Base-by-base conservation (phyloP, 208 protist species). In the Leishmania lainsoni region DNA sequence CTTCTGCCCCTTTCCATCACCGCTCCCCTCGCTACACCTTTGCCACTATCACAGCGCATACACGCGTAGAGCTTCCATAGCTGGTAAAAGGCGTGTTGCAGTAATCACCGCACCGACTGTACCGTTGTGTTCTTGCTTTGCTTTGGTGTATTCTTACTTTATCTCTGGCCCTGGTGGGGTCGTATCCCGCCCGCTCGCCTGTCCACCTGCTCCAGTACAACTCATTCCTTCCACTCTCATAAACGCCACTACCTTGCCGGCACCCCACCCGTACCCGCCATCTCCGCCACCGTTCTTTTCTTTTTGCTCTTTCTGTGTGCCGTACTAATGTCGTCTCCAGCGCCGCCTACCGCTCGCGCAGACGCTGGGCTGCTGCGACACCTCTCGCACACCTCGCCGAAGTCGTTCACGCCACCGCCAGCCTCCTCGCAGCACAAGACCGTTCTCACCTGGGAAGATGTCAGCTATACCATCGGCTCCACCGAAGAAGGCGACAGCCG, bases 391-490 rank as follows among this genome's bases (percentile, higher is more conserved):
- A 10, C 79, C 5, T 26, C 65, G 54, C 58, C 29, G 56, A 29
- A 39, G 29, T 39, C 29, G 29, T 68, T 29, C 9, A 12, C 59
- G 8, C 68, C 66, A 29, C 54, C 79, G 1, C 51, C 61, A 32
- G 54, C 58, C n/a, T 79, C 78, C 22, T 6, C 76, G 12, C 70
- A 69, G 32, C 52, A n/a, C 3, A 68, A 61, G 29, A 83, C 56
- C 1, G 65, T 90, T 16, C 83, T 93, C 8, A 91, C 91, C 17
- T 96, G 87, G 75, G 73, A 88, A 66, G 80, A 92, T 68, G 61
- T 96, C 42, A 87, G 75, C 59, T 96, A 94, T 76, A 68, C 69
- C 29, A 82, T 78, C 26, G 76, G 79, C 65, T 16, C 45, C 9
- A 63, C 58, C 16, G 81, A 42, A 10, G 63, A 74, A 20, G 63